phyloP scores from a whole-genome alignment of 192 early-diverging fungal genomes.

The Blastocladiella britannica region DNA sequence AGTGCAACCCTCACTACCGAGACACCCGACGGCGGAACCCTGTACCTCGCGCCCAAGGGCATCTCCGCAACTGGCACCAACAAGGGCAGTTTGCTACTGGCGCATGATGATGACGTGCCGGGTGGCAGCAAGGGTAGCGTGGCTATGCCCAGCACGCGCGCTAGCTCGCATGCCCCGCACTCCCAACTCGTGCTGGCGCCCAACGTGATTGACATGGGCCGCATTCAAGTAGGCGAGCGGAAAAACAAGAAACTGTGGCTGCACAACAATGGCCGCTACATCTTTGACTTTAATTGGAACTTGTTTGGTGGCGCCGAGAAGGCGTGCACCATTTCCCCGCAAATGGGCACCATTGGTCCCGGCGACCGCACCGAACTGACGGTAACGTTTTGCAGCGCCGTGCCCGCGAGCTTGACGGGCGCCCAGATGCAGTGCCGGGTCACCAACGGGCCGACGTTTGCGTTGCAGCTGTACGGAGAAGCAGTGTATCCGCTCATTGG shows the following conservation, averaged over 20 bases:
- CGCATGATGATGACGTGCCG: too few relatives aligned
- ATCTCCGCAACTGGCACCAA: too few relatives aligned
- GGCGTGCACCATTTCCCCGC: slow-evolving; percentile 16
- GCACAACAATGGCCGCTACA: slow-evolving; percentile 32
- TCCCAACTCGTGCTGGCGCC: slow-evolving; percentile 1
- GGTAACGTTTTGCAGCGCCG: slow-evolving; percentile 19
- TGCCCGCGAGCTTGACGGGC: slow-evolving; percentile 14
- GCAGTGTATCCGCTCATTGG: slow-evolving; percentile 22
- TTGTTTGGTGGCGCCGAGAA: slow-evolving; percentile 1
- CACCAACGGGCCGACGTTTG: slow-evolving; percentile 24
- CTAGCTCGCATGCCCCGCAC: not conserved
- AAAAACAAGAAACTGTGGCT: slow-evolving; percentile 21
- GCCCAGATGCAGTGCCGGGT: slow-evolving; percentile 27
- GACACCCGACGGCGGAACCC: slow-evolving; percentile 19
- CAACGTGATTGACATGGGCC: slow-evolving; percentile 33
- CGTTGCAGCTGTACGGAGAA: slow-evolving; percentile 18
- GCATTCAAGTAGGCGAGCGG: slow-evolving; percentile 33
- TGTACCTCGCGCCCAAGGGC: slow-evolving; percentile 10
- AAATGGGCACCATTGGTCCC: slow-evolving; percentile 26
- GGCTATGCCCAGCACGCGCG: too few relatives aligned
- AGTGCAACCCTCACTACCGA: slow-evolving; percentile 28
- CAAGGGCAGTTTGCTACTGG: too few relatives aligned
- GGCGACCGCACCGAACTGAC: slow-evolving; percentile 28
- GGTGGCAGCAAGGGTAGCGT: too few relatives aligned
- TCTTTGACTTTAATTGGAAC: slow-evolving; percentile 37